Evolutionary conservation across 148 eudicot genomes (phyloP), one percentile per base, ranked within the genome.

Genomic region (Pouteria glomerata): DNA sequence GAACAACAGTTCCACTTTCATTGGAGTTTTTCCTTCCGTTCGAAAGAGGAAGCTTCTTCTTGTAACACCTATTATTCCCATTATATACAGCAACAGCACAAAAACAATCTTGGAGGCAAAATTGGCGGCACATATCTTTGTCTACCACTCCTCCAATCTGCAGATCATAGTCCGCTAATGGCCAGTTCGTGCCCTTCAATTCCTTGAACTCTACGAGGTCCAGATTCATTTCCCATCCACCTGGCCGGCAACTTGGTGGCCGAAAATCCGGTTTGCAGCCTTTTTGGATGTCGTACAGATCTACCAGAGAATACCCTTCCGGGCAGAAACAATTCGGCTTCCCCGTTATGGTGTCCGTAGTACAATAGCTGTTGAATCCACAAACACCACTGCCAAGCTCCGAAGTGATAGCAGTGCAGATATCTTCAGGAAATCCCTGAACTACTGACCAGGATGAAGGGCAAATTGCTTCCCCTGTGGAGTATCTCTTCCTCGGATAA

Each of bases 321-420:
- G 74, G 83, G 41, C 80, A 80, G 10, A 37, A 63, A 48, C 83
- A 80, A 7, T 64, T 60, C 34, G 80, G 83, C 74, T 42, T 76
- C 2, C 48, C 24, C 57, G 72, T 71, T 67, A n/a, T n/a, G n/a
- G 50, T 44, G 52, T 71, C 51, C 1, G 48, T 11, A 3, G 50
- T 66, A 45, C 80, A 80, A 53, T 72, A 76, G 68, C 80, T 73
- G n/a, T n/a, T n/a, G n/a, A n/a, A n/a, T n/a, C n/a, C n/a, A n/a
- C n/a, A n/a, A n/a, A n/a, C n/a, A n/a, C 83, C 80, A 3, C 83
- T 50, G 55, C 55, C 55, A 1, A 50, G 55, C 16, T 19, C 10
- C 55, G 4, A 3, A 3, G 7, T 3, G n/a, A 50, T 50, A 3
- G 7, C 21, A 50, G 48, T 7, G 48, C 55, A 50, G 0, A 50